Conservation (phyloP, 495 filamentous ascomycete genomes). For the Aspergillus ostianus region DNA sequence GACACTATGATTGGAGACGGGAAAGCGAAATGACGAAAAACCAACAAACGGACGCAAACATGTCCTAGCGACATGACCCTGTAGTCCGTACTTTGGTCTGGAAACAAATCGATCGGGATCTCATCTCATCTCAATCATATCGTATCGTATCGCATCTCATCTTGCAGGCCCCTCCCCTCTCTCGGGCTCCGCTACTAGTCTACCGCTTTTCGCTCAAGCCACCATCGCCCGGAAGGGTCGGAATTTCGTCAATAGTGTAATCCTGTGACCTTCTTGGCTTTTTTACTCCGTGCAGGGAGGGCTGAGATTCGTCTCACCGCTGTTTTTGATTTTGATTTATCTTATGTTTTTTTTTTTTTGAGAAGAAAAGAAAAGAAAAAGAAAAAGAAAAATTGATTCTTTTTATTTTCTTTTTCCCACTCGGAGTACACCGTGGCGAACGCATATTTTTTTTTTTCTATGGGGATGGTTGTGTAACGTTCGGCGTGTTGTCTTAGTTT, state of each 20-base stretch:
- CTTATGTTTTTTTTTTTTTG: neutral
- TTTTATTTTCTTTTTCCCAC: neutral
- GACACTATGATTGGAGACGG: neutral
- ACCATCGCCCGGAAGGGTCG: slow-evolving; percentile 5
- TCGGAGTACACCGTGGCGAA: neutral
- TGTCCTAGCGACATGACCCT: neutral
- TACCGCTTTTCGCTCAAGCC: slow-evolving; percentile 1
- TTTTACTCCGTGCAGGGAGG: neutral
- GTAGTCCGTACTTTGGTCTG: neutral
- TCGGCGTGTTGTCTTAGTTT: neutral
- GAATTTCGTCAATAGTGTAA: neutral
- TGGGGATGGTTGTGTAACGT: neutral
- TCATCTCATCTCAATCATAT: slow-evolving; percentile 15
- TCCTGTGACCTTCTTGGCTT: neutral
- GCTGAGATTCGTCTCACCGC: neutral
- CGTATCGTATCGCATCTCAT: slow-evolving; percentile 22
- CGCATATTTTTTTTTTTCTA: neutral
- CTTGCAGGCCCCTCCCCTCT: slow-evolving; percentile 6
- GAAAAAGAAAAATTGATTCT: no score
- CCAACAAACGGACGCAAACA: neutral
- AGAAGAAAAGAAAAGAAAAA: no score
- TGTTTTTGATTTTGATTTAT: neutral
- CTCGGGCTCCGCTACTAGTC: neutral
- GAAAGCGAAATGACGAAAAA: neutral
- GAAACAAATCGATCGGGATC: slow-evolving; percentile 11